Conservation (phyloP, 768 basidiomycete genomes). For the Mycena filopes region DNA sequence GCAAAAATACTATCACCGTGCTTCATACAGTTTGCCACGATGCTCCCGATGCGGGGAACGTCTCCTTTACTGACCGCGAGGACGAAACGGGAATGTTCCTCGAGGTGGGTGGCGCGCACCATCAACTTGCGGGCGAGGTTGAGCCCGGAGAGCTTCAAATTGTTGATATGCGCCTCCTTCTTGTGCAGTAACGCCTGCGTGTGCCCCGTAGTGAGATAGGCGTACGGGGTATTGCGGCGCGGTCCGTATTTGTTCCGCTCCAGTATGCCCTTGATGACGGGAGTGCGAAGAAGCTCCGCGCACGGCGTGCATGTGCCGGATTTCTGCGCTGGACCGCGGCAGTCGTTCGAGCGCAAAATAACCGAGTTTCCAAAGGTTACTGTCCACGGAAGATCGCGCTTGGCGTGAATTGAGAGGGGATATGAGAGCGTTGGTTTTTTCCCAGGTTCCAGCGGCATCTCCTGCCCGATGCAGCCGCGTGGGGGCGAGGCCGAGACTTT, state of each 20-base stretch:
- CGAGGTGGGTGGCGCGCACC: background rate
- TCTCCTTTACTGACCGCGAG: background rate
- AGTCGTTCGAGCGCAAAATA: background rate
- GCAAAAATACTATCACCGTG: constrained; percentile 1
- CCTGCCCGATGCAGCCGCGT: background rate
- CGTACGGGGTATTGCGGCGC: background rate
- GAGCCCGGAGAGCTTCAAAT: background rate
- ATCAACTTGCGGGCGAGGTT: background rate
- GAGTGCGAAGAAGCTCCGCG: background rate
- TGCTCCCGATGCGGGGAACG: background rate
- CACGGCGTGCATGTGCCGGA: background rate
- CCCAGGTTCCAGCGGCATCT: background rate
- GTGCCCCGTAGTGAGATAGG: background rate
- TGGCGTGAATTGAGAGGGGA: background rate
- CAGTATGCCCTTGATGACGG: background rate
- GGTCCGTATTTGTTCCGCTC: background rate
- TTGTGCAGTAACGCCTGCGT: background rate
- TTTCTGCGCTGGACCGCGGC: background rate
- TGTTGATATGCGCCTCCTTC: constrained; percentile 2
- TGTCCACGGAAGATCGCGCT: background rate
- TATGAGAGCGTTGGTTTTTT: background rate
- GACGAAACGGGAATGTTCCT: background rate
- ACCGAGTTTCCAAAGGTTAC: background rate
- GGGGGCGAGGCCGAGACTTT: background rate
- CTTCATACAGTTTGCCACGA: background rate